Evolutionary conservation across 768 basidiomycete species (phyloP), one percentile per base, ranked within the genome.

Genomic region (Phylloporus sp.): DNA sequence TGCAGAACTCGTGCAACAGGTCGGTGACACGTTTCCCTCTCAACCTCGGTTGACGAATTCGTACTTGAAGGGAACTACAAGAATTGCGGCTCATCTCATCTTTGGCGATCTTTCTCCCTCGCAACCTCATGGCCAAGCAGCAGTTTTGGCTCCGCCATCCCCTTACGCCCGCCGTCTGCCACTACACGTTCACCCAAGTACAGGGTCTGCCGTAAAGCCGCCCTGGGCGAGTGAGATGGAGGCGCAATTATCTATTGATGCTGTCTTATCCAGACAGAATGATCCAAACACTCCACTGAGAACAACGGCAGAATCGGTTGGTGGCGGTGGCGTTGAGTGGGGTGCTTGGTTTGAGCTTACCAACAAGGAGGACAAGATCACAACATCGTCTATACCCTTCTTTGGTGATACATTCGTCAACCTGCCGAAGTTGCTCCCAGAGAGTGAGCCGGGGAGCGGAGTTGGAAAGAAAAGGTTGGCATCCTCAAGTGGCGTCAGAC

Each of bases 131-230:
- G 54, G 29, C 8, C 27, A 24, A 6, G 38, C 47, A 35, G 46
- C 16, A 3, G 70, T 70, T 22, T 54, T 85, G 15, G 54, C 68
- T 1, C 79, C 81, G 0, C 76, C 81, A 24, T 85, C 82, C 0
- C 60, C 77, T 8, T 85, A 81, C 57, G 80, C 84, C 0, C 77
- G 81, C 2, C 78, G 80, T n/a, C 60, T 80, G 27, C 85, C 85
- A 5, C 62, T 86, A 8, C 65, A 79, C 58, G 63, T 65, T 0
- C 82, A 84, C 58, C 84, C 84, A 3, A 75, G 80, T 28, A 60
- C 54, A 7, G 72, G 72, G 0, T 53, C 61, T 5, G 58, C 64
- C 5, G 49, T 68, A 47, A 55, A 54, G 22, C 53, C 55, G 0
- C 54, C 57, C 1, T 79, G 74, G 74, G 61, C 53, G 11, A 79